Evolutionary conservation across 1,284 basidiomycete genomes (phyloP), one percentile per base, ranked within the genome.

Genomic region (Rhodofomes roseus): DNA sequence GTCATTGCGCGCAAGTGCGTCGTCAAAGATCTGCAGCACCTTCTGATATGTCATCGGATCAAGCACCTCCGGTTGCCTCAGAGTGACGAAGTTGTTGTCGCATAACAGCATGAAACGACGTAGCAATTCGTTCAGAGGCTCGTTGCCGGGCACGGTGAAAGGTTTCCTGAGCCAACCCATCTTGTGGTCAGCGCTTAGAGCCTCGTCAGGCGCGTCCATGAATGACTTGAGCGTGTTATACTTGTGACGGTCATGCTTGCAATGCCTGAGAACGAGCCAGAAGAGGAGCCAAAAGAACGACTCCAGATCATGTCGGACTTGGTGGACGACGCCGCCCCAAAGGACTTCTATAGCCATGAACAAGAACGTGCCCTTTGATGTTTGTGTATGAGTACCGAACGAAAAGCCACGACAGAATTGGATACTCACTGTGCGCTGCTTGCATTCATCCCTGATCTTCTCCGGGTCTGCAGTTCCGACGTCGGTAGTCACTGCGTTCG

Each of bases 261-360:
- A 61, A 40, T 66, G 58, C 5, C 60, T 59, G 8, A 65, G 31
- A 8, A 62, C 55, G 18, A 63, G 36, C 61, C 61, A 63, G 18
- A 65, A 9, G 2, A 65, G 43, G 20, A 62, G 55, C 64, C 64
- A 65, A 46, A 52, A 59, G 55, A 60, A 62, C 0, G 62, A 65
- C 23, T 65, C 64, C 8, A 65, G 54, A 40, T 65, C 64, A 23
- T 65, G 64, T 2, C 56, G 34, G 6, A 37, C 41, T 12, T 41
- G 27, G 18, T 65, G 62, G 2, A 50, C 37, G 20, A 46, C 12
- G 14, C 18, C 46, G n/a, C 51, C 25, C 18, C 23, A 12, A 4
- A 55, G 18, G 1, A 58, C 25, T 23, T 56, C 56, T 29, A 11
- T 8, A 20, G 34, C 51, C 34, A 37, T 14, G 46, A 27, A 29